A percentile compares a stretch with the other conserved stretches of the same genome.
Conservation (phyloP, 179 eudicot species). For the Heliamphora pulchella region DNA sequence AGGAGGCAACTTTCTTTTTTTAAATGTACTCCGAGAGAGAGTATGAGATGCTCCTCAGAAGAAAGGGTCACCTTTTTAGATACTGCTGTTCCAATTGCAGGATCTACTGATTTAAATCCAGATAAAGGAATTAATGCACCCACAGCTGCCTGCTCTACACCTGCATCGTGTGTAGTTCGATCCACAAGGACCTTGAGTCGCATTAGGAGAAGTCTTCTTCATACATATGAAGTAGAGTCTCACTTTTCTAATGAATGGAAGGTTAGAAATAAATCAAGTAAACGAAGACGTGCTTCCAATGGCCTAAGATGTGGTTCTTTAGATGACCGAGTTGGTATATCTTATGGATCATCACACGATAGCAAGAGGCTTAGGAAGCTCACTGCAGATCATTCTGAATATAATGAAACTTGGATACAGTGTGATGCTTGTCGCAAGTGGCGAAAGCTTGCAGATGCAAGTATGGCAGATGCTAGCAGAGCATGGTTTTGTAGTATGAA, state of each 20-base stretch:
- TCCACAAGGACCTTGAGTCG: slow-evolving; percentile 38
- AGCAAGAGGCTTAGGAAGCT: slow-evolving; percentile 37
- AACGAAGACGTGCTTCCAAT: slow-evolving; percentile 39
- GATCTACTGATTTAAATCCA: slow-evolving; percentile 28
- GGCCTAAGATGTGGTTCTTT: slow-evolving; percentile 12
- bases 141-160: slow-evolving; percentile 23
- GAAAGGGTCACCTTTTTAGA: slow-evolving; percentile 17
- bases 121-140: slow-evolving; percentile 26
- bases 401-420: slow-evolving; percentile 78
- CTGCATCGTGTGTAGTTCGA: slow-evolving; percentile 23
- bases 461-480: slow-evolving; percentile 33
- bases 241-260: slow-evolving; percentile 22
- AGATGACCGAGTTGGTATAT: slow-evolving; percentile 20
- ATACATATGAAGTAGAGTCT: slow-evolving; percentile 35
- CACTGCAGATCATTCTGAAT: slow-evolving; percentile 22
- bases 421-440: slow-evolving; percentile 92
- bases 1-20: slow-evolving; percentile 49
- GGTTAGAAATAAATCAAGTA: slow-evolving; percentile 22
- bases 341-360: slow-evolving; percentile 18
- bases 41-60: slow-evolving; percentile 21
- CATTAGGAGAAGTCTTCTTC: slow-evolving; percentile 55
- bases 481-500: slow-evolving; percentile 98
- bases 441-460: slow-evolving; percentile 59
- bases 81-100: slow-evolving; percentile 21
- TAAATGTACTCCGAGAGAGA: slow-evolving; percentile 38